Evolutionary conservation across 495 filamentous ascomycete species (phyloP), one percentile per base, ranked within the genome.

Genomic region (Penicillium manginii): DNA sequence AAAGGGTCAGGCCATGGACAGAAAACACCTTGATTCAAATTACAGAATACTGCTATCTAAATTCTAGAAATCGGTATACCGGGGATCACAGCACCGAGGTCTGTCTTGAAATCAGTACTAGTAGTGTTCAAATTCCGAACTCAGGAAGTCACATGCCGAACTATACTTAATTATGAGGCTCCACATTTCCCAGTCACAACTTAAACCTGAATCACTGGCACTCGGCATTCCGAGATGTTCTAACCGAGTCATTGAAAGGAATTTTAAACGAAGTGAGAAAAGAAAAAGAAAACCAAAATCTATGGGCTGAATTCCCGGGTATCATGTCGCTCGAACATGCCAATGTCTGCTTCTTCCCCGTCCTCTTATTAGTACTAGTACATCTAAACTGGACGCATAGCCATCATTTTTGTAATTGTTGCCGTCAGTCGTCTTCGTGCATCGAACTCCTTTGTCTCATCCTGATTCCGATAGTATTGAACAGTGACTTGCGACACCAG

Each of bases 401-500:
- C 43, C 15, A 47, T 50, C 73, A 76, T 67, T 42, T 72, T 54
- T 29, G 61, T 51, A 29, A 76, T 59, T 2, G 62, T 61, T 17
- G 58, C 59, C 11, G 69, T 75, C 54, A 80, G 60, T 60, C 58
- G 69, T 53, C 77, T 65, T 31, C 77, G 72, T 2, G 73, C 71
- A 40, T 74, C 60, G 51, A 76, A 75, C 47, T 80, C 77, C 23
- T 58, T 67, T 5, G 59, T 54, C 46, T 76, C 75, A 10, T 75
- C 68, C 42, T 68, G 63, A 39, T 68, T 65, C 46, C 74, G 75
- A 57, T 78, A 78, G 54, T 78, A 80, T 48, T 78, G 75, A 31
- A 73, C 58, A 0, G 73, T 73, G 56, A 80, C 70, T 23, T 61
- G 63, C 33, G 72, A 69, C 6, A 80, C 67, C 18, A 70, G 59